phyloP scores from a whole-genome alignment of 768 basidiomycete species.

The Coprinellus aureogranulatus region DNA sequence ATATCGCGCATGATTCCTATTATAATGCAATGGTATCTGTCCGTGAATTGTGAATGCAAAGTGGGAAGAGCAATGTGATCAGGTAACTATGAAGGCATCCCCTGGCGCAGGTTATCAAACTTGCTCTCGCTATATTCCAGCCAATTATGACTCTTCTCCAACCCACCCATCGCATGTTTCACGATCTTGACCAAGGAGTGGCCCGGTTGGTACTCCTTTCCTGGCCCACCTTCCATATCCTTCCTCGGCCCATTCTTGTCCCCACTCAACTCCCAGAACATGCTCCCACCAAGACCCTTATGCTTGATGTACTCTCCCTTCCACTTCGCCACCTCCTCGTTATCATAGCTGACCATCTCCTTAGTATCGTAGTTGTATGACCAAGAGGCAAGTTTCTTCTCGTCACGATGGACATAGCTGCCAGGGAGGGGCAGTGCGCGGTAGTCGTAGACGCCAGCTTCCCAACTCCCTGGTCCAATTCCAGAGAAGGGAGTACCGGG shows the following conservation, averaged over 20 bases:
- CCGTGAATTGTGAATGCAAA: too few relatives aligned
- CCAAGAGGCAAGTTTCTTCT: constrained; percentile 74
- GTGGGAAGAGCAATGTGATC: neutral
- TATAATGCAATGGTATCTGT: neutral
- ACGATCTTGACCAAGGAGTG: constrained; percentile 71
- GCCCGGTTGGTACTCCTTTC: constrained; percentile 73
- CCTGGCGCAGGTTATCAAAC: constrained; percentile 76
- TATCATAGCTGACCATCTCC: constrained; percentile 86
- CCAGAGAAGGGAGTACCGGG: constrained; percentile 80
- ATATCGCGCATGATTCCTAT: neutral
- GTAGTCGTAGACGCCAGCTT: constrained; percentile 89
- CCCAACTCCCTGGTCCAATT: constrained; percentile 87
- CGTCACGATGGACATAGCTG: constrained; percentile 64
- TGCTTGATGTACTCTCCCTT: constrained; percentile 81
- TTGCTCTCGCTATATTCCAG: constrained; percentile 71
- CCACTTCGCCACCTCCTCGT: constrained; percentile 60
- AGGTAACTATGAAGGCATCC: constrained; percentile 46
- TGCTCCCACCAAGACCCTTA: constrained; percentile 81
- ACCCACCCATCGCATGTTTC: constrained; percentile 52
- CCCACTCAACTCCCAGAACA: constrained; percentile 93
- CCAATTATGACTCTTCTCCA: constrained; percentile 77
- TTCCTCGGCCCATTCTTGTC: constrained; percentile 71
- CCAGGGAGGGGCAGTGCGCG: constrained; percentile 68
- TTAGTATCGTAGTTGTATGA: constrained; percentile 68
- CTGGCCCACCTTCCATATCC: constrained; percentile 70